Percentiles rank a stretch among this genome's conserved stretches.
Evolutionary conservation across 202 grass and related monocot species (phyloP).

Genomic region (Schoenoplectus tabernaemontani): DNA sequence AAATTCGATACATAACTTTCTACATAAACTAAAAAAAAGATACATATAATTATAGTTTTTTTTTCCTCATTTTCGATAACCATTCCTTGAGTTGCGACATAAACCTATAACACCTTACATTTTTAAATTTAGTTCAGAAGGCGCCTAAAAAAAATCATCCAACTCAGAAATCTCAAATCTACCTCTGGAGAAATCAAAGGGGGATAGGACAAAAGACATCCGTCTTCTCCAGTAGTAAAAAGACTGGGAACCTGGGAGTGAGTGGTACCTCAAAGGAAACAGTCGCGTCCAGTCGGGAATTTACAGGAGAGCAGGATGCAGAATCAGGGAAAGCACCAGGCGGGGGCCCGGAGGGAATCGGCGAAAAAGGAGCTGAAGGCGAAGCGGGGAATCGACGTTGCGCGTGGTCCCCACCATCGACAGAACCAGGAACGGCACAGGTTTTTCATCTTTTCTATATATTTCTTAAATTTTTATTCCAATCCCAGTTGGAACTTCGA

Average conservation of each 20-base stretch:
- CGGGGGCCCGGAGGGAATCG: not conserved
- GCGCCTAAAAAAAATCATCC: not conserved
- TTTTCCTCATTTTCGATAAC: not conserved
- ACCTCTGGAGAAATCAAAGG: not conserved
- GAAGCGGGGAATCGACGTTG: conserved; percentile 25
- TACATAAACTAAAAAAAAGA: too few species aligned
- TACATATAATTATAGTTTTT: too few species aligned
- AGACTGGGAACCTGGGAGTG: not conserved
- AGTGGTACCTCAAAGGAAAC: not conserved
- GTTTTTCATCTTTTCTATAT: not conserved
- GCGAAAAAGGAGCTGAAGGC: not conserved
- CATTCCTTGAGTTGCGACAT: not conserved
- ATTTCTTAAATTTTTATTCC: too few species aligned
- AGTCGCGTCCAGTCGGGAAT: not conserved
- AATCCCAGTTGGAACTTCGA: too few species aligned
- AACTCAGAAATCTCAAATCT: not conserved
- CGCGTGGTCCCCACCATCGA: conserved; percentile 2
- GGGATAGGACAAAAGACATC: not conserved
- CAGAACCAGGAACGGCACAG: not conserved
- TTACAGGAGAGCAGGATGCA: not conserved
- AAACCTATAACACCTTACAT: not conserved
- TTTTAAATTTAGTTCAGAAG: not conserved
- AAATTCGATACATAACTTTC: too few species aligned
- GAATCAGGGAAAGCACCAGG: conserved; percentile 11
- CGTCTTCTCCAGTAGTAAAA: not conserved